These are phyloP conservation scores for Penicillium bialowiezense DNA, from an alignment of 495 filamentous ascomycete species.

Conservation along the genomic window DNA sequence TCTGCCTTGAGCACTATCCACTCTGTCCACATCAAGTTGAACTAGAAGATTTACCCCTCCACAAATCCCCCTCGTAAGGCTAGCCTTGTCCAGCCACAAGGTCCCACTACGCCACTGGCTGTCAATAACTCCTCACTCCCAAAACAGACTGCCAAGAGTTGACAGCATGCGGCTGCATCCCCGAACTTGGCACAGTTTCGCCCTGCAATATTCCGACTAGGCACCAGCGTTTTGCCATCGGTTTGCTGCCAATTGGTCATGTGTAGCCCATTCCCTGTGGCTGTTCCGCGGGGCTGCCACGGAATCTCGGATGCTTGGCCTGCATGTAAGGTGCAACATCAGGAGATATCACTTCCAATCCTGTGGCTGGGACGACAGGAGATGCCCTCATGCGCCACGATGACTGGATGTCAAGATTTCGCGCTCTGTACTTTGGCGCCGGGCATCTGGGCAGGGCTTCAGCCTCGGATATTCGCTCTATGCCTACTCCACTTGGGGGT, in stretches of 20 bases:
- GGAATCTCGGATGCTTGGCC: constrained; percentile 15
- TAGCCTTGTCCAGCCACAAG: constrained; percentile 4
- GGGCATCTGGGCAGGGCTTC: not conserved
- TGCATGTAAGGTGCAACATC: constrained; percentile 17
- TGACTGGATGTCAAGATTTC: not conserved
- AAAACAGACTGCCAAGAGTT: constrained; percentile 4
- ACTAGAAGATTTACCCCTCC: not conserved
- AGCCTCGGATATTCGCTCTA: not conserved
- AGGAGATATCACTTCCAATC: not conserved
- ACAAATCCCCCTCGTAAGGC: not conserved
- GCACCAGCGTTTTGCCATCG: constrained; percentile 17
- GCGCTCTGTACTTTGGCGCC: not conserved
- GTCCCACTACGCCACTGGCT: not conserved
- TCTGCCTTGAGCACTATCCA: not conserved
- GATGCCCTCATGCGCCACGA: constrained; percentile 17
- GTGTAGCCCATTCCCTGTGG: not conserved
- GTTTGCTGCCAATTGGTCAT: not conserved
- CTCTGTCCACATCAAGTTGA: not conserved
- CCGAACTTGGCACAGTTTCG: too few species aligned
- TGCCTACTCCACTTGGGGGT: not conserved
- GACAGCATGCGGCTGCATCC: constrained; percentile 5
- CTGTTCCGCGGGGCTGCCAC: constrained; percentile 4
- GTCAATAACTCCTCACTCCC: not conserved
- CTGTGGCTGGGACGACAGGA: constrained; percentile 18
- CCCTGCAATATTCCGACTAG: constrained; percentile 7